Evolutionary conservation across 1,284 basidiomycete genomes (phyloP), one percentile per base, ranked within the genome.

Genomic region (Naganishia albida): DNA sequence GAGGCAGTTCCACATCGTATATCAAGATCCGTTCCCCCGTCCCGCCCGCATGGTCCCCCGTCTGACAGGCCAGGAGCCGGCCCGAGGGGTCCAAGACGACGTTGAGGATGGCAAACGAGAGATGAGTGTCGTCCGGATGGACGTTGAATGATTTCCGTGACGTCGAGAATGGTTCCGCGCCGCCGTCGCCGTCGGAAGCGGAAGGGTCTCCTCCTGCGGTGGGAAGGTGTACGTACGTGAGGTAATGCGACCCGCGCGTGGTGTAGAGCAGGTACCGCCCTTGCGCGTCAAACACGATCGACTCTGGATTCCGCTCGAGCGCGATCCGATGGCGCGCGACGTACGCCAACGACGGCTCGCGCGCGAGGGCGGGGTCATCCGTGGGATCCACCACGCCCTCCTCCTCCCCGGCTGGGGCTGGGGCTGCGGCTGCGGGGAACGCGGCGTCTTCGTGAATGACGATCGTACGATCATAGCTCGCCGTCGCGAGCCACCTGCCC

Each of bases 41-140:
- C 4, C 68, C 68, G 1, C 76, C 75, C 7, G 74, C 69, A 60
- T 79, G 77, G 71, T 80, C 78, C 7, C 78, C 79, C 10, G 78
- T 79, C 57, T 77, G 73, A 54, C 76, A 77, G 7, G 77, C 77
- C 2, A 80, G 62, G n/a, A 78, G 64, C 40, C 71, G 71, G 0
- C 75, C 75, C 0, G 71, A 72, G 0, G 79, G 79, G 64, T 80
- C 77, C 2, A 80, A 57, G 0, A 75, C 74, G 63, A 80, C 66
- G 68, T 82, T 90, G 85, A 82, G 90, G 75, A 74, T 89, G 84
- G 67, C 89, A 83, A 80, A 80, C 23, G 75, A 77, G 44, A 79
- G 71, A 63, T 79, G 78, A 15, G 71, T 74, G 64, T 78, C 77
- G 64, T 74, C 67, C 7, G 77, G 74, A 49, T 77, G 74, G 10